Base-by-base conservation (phyloP, 2,329 filamentous ascomycete species). In the Didymella pinodella region DNA sequence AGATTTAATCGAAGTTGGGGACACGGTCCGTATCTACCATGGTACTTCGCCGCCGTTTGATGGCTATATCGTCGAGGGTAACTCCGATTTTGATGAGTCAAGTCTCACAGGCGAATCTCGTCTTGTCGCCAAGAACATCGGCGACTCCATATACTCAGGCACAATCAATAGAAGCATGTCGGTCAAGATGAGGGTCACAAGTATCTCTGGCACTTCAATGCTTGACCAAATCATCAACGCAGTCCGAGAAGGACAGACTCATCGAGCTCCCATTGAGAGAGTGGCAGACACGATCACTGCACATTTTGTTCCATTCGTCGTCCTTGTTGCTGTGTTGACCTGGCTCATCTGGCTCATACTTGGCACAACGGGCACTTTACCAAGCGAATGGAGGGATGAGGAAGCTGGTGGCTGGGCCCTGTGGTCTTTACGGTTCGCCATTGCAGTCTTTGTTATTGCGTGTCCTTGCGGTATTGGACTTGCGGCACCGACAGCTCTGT, bases 1-100 rank as follows among this genome's bases (percentile, higher is more conserved):
- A 7, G 91, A 96, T 65, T 79, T 91, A 46, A 82, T 97, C 2
- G 80, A 82, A n/a, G 64, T 79, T 25, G 78, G 77, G 2, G 80
- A 82, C 58, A 52, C 76, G 7, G 90, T 97, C 43, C 86, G 88
- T 50, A 85, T 98, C 2, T 85, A 88, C 2, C 87, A 93, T 59
- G 94, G 94, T 2, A 85, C 86, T 1, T 96, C 93, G 0, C 94
- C 94, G 0, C 91, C 94, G 0, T 92, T 90, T 5, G 94, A 97
- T 72, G 93, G 93, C 7, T 73, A 78, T 4, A 70, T 96, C 20
- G 67, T 83, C 11, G 72, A 79, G 22, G 77, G 78, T 1, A 88
- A 86, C 3, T 83, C 86, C 84, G 75, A 81, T 48, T 97, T 97
- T 69, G 92, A 97, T 71, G 94, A 98, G 75, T 93, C 92, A 11